Evolutionary conservation across 352 stramenopile genomes (phyloP).

Genomic region (Thalassiosira pacifica): DNA sequence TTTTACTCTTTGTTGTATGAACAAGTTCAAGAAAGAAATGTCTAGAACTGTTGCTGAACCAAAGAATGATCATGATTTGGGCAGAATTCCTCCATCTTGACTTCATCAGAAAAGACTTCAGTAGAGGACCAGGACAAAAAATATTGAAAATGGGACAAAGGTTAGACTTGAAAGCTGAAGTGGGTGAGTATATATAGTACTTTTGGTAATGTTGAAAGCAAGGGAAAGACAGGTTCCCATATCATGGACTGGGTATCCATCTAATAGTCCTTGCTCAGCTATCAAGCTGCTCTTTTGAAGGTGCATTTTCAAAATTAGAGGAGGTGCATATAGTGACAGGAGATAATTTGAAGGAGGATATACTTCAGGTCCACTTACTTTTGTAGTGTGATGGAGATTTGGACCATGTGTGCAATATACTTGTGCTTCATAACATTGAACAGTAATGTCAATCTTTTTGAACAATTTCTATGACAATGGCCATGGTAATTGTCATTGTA

Average conservation of each 20-base stretch:
- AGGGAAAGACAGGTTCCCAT: constrained; percentile 14
- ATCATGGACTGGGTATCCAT: constrained; percentile 3
- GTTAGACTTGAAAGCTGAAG: constrained; percentile 39
- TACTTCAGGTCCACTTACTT: constrained; percentile 18
- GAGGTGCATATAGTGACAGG: constrained; percentile 2
- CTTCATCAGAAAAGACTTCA: constrained; percentile 31
- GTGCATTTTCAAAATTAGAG: constrained; percentile 37
- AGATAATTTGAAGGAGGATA: constrained; percentile 31
- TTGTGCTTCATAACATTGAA: background rate
- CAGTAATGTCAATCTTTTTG: too few species aligned
- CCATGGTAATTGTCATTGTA: too few species aligned
- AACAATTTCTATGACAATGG: too few species aligned
- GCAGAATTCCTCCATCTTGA: constrained; percentile 15
- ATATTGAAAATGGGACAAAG: background rate
- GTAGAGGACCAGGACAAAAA: background rate
- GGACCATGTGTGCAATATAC: constrained; percentile 4
- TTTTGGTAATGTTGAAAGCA: constrained; percentile 45
- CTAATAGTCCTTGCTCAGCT: constrained; percentile 28
- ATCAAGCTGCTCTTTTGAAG: constrained; percentile 30
- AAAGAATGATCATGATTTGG: constrained; percentile 28
- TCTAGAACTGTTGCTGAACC: too few species aligned
- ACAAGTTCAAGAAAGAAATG: too few species aligned
- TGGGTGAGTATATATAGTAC: constrained; percentile 25
- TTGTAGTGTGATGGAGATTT: constrained; percentile 29
- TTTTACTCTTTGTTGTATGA: too few species aligned